Conservation (phyloP, 1,284 basidiomycete species). For the Leccinum variabile region DNA sequence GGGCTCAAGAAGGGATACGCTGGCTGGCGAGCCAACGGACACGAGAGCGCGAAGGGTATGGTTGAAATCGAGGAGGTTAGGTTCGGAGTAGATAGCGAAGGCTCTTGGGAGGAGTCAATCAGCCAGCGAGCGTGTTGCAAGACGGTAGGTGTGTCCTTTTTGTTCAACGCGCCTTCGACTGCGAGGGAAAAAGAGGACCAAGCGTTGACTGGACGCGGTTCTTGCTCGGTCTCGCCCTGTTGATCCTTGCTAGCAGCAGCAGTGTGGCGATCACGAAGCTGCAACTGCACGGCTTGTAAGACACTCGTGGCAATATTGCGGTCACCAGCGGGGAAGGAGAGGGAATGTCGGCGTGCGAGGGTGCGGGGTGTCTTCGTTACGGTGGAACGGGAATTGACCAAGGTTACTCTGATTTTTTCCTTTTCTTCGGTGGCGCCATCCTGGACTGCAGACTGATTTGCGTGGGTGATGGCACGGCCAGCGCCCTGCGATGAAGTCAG, state of each 20-base stretch:
- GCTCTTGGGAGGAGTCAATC: slow-evolving; percentile 20
- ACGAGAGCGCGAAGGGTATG: slow-evolving; percentile 54
- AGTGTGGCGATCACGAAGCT: slow-evolving; percentile 59
- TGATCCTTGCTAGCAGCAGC: slow-evolving; percentile 24
- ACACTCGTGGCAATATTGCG: slow-evolving; percentile 48
- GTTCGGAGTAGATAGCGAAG: slow-evolving; percentile 18
- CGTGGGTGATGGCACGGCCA: slow-evolving; percentile 68
- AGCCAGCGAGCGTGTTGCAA: slow-evolving; percentile 29
- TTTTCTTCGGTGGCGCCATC: slow-evolving; percentile 55
- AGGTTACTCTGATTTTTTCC: slow-evolving; percentile 47
- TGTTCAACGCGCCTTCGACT: slow-evolving; percentile 23
- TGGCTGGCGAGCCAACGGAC: slow-evolving; percentile 42
- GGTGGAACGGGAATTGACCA: slow-evolving; percentile 32
- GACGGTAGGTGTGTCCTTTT: slow-evolving; percentile 11
- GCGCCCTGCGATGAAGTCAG: slow-evolving; percentile 46
- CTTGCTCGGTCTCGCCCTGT: slow-evolving; percentile 17
- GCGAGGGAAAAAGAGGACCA: slow-evolving; percentile 33
- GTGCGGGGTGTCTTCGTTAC: slow-evolving; percentile 35
- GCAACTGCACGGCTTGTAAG: slow-evolving; percentile 57
- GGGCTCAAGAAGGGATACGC: slow-evolving; percentile 63
- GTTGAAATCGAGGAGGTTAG: slow-evolving; percentile 60
- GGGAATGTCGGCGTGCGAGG: slow-evolving; percentile 58
- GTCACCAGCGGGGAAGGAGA: slow-evolving; percentile 44
- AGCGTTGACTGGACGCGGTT: slow-evolving; percentile 26
- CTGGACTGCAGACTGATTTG: slow-evolving; percentile 54